phyloP scores from a whole-genome alignment of 305 asterid genomes.

The Fraxinus paxiana region DNA sequence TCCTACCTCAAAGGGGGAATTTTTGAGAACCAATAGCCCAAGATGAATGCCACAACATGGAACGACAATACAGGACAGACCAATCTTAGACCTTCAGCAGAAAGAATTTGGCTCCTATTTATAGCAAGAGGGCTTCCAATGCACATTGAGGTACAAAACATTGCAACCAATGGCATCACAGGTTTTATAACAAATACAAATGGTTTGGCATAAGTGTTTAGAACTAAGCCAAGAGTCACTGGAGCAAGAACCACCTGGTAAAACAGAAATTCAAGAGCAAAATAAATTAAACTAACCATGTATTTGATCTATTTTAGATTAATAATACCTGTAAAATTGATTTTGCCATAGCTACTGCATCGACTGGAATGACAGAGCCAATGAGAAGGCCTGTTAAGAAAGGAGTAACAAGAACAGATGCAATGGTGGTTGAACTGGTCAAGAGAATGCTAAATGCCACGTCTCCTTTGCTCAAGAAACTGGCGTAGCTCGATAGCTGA shows the following conservation, averaged over 20 bases:
- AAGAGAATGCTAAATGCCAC: constrained; percentile 89
- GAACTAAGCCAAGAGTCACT: constrained; percentile 64
- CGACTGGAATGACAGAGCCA: constrained; percentile 93
- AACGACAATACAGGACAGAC: constrained; percentile 72
- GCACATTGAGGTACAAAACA: constrained; percentile 89
- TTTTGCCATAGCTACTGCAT: constrained; percentile 88
- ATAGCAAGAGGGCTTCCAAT: constrained; percentile 97
- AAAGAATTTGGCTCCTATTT: constrained; percentile 74
- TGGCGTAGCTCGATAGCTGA: constrained; percentile 87
- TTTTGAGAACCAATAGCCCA: constrained; percentile 87
- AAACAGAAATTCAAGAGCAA: constrained; percentile 6
- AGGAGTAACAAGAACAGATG: constrained; percentile 83
- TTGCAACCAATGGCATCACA: constrained; percentile 85
- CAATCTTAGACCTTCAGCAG: constrained; percentile 73
- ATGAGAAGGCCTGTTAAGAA: constrained; percentile 83
- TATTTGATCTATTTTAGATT: constrained; percentile 30
- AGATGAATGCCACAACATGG: constrained; percentile 68
- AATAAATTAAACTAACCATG: neutral
- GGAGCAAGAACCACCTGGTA: constrained; percentile 90
- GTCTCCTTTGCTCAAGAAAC: constrained; percentile 87
- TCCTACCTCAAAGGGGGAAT: constrained; percentile 61
- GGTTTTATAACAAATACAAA: constrained; percentile 76
- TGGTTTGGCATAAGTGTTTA: constrained; percentile 81
- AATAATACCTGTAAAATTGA: constrained; percentile 83
- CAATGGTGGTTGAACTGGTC: constrained; percentile 81